phyloP scores from a whole-genome alignment of 352 stramenopile genomes.

The Chrysophaeum taylorii region DNA sequence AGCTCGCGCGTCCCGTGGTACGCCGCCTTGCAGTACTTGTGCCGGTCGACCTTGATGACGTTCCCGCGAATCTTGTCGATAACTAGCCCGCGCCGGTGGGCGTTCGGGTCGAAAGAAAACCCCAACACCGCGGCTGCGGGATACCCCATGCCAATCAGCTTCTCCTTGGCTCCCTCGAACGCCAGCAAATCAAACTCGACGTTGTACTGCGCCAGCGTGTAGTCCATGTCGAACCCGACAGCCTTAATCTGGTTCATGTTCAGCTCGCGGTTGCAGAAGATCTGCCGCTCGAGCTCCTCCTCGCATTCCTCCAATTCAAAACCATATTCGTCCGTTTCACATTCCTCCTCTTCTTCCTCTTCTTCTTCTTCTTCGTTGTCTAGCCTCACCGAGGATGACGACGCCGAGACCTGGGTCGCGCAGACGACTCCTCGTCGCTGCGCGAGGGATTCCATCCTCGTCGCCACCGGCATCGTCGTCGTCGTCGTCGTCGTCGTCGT shows the following conservation, averaged over 20 bases:
- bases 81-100: slow-evolving; percentile 56
- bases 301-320: too few relatives aligned
- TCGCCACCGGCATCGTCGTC: too few relatives aligned
- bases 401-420: too few relatives aligned
- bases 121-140: slow-evolving; percentile 15
- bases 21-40: slow-evolving; percentile 63
- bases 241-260: slow-evolving; percentile 40
- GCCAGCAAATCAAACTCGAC: slow-evolving; percentile 58
- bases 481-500: too few relatives aligned
- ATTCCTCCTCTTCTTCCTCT: too few relatives aligned
- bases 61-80: slow-evolving; percentile 63
- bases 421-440: too few relatives aligned
- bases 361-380: too few relatives aligned
- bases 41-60: slow-evolving; percentile 65
- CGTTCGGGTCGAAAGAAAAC: slow-evolving; percentile 11
- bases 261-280: slow-evolving; percentile 62
- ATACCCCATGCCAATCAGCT: slow-evolving; percentile 49
- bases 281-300: too few relatives aligned
- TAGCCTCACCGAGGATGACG: too few relatives aligned
- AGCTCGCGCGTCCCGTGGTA: slow-evolving; percentile 42
- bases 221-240: slow-evolving; percentile 72
- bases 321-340: too few relatives aligned
- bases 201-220: slow-evolving; percentile 66
- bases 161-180: slow-evolving; percentile 64
- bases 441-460: too few relatives aligned